A percentile compares a stretch with the other conserved stretches of the same genome.
Evolutionary conservation across 495 filamentous ascomycete species (phyloP).

Genomic region (Pyrenula massariospora): DNA sequence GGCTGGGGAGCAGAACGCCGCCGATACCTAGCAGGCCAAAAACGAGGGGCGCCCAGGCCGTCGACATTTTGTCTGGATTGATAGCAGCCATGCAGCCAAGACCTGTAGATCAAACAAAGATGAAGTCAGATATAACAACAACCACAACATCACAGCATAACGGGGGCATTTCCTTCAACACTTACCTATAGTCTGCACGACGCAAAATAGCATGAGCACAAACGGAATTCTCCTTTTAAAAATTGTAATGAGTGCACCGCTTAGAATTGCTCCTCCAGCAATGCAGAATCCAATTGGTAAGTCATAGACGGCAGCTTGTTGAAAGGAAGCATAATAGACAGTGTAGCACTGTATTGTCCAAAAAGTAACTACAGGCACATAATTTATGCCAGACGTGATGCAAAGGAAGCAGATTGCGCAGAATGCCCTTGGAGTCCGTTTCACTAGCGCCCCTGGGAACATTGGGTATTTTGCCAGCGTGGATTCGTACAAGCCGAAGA

Average conservation of each 20-base stretch:
- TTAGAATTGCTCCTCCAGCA: background rate
- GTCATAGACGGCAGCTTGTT: background rate
- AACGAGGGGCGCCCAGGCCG: constrained; percentile 1
- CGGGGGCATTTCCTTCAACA: background rate
- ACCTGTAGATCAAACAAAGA: background rate
- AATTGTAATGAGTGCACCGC: background rate
- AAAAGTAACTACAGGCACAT: background rate
- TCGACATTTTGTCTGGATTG: constrained; percentile 1
- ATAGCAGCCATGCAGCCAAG: constrained; percentile 1
- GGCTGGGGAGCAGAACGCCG: constrained; percentile 1
- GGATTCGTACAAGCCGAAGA: background rate
- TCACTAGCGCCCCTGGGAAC: background rate
- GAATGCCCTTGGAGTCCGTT: background rate
- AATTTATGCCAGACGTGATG: background rate
- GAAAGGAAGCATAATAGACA: background rate
- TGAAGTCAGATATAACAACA: background rate
- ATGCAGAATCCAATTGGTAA: constrained; percentile 2
- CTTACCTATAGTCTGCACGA: constrained; percentile 1
- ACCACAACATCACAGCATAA: no score
- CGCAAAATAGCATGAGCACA: background rate
- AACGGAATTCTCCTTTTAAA: background rate
- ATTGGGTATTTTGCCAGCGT: background rate
- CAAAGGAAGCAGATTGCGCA: background rate
- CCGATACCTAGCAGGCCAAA: constrained; percentile 1
- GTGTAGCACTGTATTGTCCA: constrained; percentile 1